Conservation (phyloP, 805 yeast species). For the Pichia manshurica region DNA sequence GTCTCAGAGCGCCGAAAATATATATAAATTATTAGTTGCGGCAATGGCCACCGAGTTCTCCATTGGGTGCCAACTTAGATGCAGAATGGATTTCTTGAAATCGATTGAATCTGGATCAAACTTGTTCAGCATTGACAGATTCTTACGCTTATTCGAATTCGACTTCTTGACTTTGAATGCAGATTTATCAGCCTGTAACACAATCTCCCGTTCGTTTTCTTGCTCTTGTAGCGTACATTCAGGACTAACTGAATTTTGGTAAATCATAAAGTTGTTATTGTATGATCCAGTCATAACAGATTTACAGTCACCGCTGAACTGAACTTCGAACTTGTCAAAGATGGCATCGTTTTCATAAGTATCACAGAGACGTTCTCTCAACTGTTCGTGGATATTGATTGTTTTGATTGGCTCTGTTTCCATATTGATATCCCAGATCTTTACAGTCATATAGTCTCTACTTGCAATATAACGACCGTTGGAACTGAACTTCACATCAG, state of each 20-base stretch:
- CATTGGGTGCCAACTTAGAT: slow-evolving; percentile 96
- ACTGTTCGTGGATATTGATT: slow-evolving; percentile 90
- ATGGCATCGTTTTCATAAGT: slow-evolving; percentile 98
- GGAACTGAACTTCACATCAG: slow-evolving; percentile 86
- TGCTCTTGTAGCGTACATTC: slow-evolving; percentile 17
- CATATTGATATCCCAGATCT: slow-evolving; percentile 98
- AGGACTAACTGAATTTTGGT: slow-evolving; percentile 64
- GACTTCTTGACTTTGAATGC: slow-evolving; percentile 80
- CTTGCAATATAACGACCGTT: slow-evolving; percentile 95
- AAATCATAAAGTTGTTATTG: slow-evolving; percentile 94
- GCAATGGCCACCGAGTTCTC: slow-evolving; percentile 97
- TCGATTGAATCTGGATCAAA: slow-evolving; percentile 78
- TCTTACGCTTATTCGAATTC: slow-evolving; percentile 37
- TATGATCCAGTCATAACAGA: slow-evolving; percentile 96
- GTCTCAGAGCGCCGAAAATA: slow-evolving; percentile 63
- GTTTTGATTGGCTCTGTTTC: slow-evolving; percentile 92
- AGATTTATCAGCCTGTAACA: slow-evolving; percentile 94
- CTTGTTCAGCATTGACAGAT: slow-evolving; percentile 45
- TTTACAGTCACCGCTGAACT: slow-evolving; percentile 86
- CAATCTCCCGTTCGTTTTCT: slow-evolving; percentile 52
- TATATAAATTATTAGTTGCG: slow-evolving; percentile 91
- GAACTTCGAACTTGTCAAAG: slow-evolving; percentile 96
- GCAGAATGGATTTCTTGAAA: slow-evolving; percentile 89
- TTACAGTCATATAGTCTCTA: slow-evolving; percentile 94
- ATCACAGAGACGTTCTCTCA: slow-evolving; percentile 89